These are phyloP conservation scores for Fusarium miscanthi DNA, from an alignment of 2,329 filamentous ascomycete species.

Conservation along the genomic window DNA sequence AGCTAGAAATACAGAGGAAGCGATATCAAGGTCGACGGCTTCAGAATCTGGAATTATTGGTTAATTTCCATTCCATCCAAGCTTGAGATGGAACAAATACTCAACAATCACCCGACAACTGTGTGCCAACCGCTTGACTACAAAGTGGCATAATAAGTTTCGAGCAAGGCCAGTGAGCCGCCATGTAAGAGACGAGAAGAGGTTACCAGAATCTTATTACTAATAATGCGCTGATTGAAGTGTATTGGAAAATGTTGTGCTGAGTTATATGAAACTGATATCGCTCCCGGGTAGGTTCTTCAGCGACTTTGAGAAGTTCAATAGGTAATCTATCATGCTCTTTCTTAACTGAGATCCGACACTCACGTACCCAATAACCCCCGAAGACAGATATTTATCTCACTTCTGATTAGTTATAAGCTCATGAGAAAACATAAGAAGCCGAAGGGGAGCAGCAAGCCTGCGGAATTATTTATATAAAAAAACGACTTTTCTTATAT, in stretches of 20 bases:
- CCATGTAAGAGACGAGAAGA: not conserved
- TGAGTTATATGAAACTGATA: not conserved
- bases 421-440: not conserved
- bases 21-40: not conserved
- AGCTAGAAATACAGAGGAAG: not conserved
- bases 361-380: no score
- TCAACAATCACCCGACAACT: no score
- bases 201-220: not conserved
- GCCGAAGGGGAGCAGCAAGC: not conserved
- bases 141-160: not conserved
- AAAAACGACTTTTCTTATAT: not conserved
- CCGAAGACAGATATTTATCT: not conserved
- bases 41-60: not conserved
- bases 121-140: no score
- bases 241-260: not conserved
- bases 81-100: not conserved
- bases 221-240: not conserved
- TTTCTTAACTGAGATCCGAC: not conserved
- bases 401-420: not conserved
- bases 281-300: not conserved
- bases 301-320: no score
- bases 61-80: not conserved
- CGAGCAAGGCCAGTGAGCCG: not conserved
- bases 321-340: not conserved
- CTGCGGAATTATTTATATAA: not conserved